Base-by-base conservation (phyloP, 768 basidiomycete genomes). In the Terana coerulea region DNA sequence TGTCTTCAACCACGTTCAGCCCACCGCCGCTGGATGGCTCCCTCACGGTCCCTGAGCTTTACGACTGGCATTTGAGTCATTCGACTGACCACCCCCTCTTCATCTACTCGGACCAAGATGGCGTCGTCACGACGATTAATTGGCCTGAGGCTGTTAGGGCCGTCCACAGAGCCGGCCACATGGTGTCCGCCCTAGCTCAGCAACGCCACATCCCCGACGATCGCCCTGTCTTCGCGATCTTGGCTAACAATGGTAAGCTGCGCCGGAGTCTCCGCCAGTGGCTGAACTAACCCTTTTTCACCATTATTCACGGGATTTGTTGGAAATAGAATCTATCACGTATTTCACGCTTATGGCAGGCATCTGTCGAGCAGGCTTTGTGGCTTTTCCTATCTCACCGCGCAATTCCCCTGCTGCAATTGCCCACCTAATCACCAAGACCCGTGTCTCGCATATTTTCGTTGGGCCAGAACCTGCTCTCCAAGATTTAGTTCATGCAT, bases 11-110 rank as follows among this genome's bases (percentile, higher is more conserved):
- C 24, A 67, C 69, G 4, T 72, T 72, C 52, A 30, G n/a, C 3
- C 51, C 59, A 15, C 71, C 71, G 3, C 65, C 66, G 3, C 59
- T 71, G 8, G 68, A 71, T 53, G 68, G 67, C 24, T 63, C 62
- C 6, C 50, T 71, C 5, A 61, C 56, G 15, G 39, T 72, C 0
- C 63, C 67, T 6, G 60, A 72, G 47, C 35, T 72, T 9, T 65
- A 64, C 26, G 73, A 74, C 40, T 72, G 61, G 61, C 67, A 73
- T 40, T 47, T 49, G 8, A 31, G 55, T 15, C 42, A 69, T 49
- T 61, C 59, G 9, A 60, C 67, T 1, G 41, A 60, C 21, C 69
- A 72, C 50, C 67, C 67, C 10, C 26, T 69, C 24, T 69, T 67
- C 45, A 47, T 60, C 12, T 68, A 56, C 49, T 52, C 54, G 3